Evolutionary conservation across 768 basidiomycete genomes (phyloP), one percentile per base, ranked within the genome.

Genomic region (Tremella yokohamensis): DNA sequence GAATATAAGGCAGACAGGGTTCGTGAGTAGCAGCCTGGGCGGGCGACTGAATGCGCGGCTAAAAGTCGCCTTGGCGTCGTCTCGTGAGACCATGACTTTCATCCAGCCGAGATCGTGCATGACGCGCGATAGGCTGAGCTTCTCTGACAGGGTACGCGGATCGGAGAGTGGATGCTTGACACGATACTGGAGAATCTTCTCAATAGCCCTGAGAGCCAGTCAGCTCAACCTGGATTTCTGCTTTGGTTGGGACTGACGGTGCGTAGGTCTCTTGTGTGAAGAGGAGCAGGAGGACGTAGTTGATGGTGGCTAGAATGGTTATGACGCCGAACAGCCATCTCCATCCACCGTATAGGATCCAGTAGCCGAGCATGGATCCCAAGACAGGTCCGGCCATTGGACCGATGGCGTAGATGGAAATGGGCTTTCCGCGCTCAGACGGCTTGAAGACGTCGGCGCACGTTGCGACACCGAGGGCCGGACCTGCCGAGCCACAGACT

Each of bases 401-500:
- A 19, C 70, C 72, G 3, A 74, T 47, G 8, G 69, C 72, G 42
- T 74, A 74, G 11, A 74, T 52, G 15, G 62, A 57, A 25, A 74
- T 59, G 13, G 72, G 70, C 50, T 57, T 54, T 7, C 72, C 72
- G 37, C 72, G 40, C 40, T 69, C 63, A 6, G 63, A 39, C 7
- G 67, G 67, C 1, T 40, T 45, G 56, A 58, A 74, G 4, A 70
- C 65, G 54, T 74, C 72, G 7, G 72, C 72, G 22, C 66, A 63
- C 8, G 72, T 72, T 3, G 70, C 70, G 4, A 74, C 68, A 8
- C 72, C 72, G 8, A 74, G 57, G 2, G 68, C 67, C 18, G 72
- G 72, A 15, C 69, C 65, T 19, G 63, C 59, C 0, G 72, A 74
- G 0, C 62, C 70, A 20, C 63, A 71, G 7, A 69, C 60, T 1